Conservation (phyloP, 306 rosid species). For the Betula pendula region DNA sequence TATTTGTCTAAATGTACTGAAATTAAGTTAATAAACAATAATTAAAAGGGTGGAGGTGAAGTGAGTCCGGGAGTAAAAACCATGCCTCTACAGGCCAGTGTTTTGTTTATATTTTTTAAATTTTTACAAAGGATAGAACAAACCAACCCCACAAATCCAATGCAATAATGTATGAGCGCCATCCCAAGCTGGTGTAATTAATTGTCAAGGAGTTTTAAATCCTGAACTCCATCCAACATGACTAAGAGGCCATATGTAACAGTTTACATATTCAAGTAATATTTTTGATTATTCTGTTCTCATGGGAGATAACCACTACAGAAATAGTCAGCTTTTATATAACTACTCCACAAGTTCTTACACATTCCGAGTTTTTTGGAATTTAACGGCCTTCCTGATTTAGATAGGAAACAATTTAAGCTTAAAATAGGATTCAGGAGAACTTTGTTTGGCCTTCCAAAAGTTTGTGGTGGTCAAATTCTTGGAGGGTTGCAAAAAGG, state of each 20-base stretch:
- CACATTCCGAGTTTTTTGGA: background rate
- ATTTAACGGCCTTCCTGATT: background rate
- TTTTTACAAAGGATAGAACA: background rate
- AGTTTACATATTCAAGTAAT: background rate
- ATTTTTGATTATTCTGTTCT: background rate
- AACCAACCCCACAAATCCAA: background rate
- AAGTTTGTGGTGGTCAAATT: background rate
- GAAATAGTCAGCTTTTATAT: background rate
- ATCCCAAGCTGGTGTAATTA: background rate
- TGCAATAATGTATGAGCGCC: background rate
- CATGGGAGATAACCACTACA: background rate
- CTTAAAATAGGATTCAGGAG: background rate
- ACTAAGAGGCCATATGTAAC: background rate
- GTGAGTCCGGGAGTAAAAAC: background rate
- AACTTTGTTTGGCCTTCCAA: background rate
- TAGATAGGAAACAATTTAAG: background rate
- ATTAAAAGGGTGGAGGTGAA: background rate
- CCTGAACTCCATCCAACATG: background rate
- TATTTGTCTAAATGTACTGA: background rate
- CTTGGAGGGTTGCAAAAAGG: background rate
- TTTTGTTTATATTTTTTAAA: background rate
- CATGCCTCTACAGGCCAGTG: background rate
- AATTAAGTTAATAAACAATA: background rate
- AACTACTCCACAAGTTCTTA: background rate
- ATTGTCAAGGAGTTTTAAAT: background rate